Conservation (phyloP, 768 basidiomycete genomes). For the Lactarius quietus region DNA sequence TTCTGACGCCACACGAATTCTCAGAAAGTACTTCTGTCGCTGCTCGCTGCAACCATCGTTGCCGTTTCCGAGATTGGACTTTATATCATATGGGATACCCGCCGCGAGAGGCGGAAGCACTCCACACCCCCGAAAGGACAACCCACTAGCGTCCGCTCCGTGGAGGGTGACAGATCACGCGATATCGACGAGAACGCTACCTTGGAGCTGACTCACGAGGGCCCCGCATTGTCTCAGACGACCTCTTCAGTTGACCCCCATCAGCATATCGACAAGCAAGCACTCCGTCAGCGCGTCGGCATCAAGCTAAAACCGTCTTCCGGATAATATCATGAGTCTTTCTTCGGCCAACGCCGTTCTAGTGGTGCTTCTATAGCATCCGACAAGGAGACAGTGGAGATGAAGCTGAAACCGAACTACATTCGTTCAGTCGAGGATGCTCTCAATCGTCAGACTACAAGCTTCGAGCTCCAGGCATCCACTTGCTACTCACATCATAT, state of each 20-base stretch:
- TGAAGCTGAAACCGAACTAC: not conserved
- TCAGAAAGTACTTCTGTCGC: conserved; percentile 54
- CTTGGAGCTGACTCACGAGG: not conserved
- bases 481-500: conserved; percentile 4
- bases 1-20: conserved; percentile 4
- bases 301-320: not conserved
- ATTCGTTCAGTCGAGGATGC: not conserved
- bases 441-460: not conserved
- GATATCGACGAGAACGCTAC: not conserved
- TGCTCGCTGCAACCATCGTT: conserved; percentile 60
- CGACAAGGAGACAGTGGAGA: not conserved
- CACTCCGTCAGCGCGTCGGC: conserved; percentile 14
- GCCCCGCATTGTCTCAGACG: not conserved
- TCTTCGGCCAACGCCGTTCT: too few relatives aligned
- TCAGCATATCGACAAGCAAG: not conserved
- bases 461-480: not conserved
- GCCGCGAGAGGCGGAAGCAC: conserved; percentile 22
- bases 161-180: not conserved
- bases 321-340: not conserved
- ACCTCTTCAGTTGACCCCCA: conserved; percentile 15
- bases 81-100: conserved; percentile 70
- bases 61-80: conserved; percentile 66
- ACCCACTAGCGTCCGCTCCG: not conserved
- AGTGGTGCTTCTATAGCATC: not conserved
- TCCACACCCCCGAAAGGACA: not conserved